These are phyloP conservation scores for Acorus calamus DNA, from an alignment of 106 monocot species.

Conservation along the genomic window DNA sequence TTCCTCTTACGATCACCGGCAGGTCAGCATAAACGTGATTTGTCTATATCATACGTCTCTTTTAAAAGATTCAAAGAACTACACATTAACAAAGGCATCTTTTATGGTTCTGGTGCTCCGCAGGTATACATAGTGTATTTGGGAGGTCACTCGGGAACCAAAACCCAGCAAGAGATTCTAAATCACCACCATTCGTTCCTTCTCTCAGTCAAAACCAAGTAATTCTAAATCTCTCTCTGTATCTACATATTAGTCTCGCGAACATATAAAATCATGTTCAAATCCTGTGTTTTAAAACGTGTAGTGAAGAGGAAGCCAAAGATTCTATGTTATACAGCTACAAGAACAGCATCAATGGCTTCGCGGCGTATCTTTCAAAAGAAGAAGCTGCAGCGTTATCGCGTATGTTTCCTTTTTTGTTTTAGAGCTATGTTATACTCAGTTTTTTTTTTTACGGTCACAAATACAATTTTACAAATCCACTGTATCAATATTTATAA, in stretches of 20 bases:
- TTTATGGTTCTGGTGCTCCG: not conserved
- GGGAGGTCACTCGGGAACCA: conserved; percentile 28
- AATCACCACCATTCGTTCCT: conserved; percentile 33
- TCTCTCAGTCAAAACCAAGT: conserved; percentile 50
- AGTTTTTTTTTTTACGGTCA: not conserved
- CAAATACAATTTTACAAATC: not conserved
- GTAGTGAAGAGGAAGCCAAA: conserved; percentile 41
- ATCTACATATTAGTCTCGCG: not conserved
- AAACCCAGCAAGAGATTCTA: conserved; percentile 20
- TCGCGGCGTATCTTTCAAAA: conserved; percentile 58
- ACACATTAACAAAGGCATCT: too few relatives aligned
- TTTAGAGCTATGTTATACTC: not conserved
- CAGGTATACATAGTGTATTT: conserved; percentile 50
- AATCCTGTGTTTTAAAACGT: not conserved
- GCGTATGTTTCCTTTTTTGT: conserved; percentile 21
- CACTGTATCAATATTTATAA: not conserved
- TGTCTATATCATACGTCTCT: too few relatives aligned
- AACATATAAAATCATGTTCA: not conserved
- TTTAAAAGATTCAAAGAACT: too few relatives aligned
- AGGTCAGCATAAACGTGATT: conserved; percentile 4
- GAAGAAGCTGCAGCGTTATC: conserved; percentile 52
- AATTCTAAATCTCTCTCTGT: not conserved
- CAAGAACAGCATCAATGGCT: conserved; percentile 76
- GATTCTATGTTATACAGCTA: conserved; percentile 68
- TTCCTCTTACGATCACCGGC: conserved; percentile 1